Evolutionary conservation across 2,329 filamentous ascomycete genomes (phyloP), one percentile per base, ranked within the genome.

Genomic region (Phaeosphaeriaceae sp.): DNA sequence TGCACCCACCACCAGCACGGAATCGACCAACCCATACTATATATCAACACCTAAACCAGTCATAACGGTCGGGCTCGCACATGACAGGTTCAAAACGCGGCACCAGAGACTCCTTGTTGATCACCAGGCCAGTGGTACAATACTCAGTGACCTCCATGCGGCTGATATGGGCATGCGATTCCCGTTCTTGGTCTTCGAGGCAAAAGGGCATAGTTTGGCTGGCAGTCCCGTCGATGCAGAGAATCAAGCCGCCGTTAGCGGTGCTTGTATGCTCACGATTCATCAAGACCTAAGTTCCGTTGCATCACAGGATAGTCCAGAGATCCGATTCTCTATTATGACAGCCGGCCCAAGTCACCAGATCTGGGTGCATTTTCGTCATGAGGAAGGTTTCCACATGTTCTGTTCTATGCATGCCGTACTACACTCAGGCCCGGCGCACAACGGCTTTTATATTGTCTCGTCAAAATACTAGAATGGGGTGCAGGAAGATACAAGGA

Each of bases 11-110:
- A 53, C 50, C 35, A 60, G 50, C 30, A 58, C 42, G 18, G 51
- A 60, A 42, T 51, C 58, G 51, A 46, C 55, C 8, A 42, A 56
- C 37, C 55, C 58, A 35, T 58, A 54, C 42, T 40, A 56, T 36
- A 53, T 63, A 39, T 57, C 53, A 29, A 60, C 49, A 35, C 56
- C 56, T 28, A 61, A 61, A 47, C 54, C 51, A 41, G 55, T 58
- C 35, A 58, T 56, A n/a, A 47, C 48, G 17, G 39, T 58, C 44
- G 50, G 55, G 23, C 47, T 60, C 36, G 43, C 50, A 47, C 48
- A 61, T 18, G 46, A 32, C 18, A 8, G 20, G 32, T 61, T 55
- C 33, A 12, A 18, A 15, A 29, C 40, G 20, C 38, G 8, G 23
- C 47, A 59, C 38, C 44, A 48, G 35, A 21, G 37, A 35, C 35